These are phyloP conservation scores for Volvox carteri DNA, from an alignment of 163 green algal genomes.

Conservation along the genomic window DNA sequence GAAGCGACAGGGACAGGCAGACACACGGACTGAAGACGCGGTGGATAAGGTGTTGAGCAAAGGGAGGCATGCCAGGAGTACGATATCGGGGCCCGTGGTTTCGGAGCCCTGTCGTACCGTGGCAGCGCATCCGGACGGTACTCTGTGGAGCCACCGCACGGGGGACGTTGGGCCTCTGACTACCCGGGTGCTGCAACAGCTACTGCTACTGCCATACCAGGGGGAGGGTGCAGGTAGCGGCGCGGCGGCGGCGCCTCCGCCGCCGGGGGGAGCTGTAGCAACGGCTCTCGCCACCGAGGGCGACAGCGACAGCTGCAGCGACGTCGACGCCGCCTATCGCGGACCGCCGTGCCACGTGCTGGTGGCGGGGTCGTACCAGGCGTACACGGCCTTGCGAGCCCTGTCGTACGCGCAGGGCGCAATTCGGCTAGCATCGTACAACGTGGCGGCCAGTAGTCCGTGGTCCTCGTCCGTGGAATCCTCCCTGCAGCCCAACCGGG, in stretches of 20 bases:
- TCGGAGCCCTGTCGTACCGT: background rate
- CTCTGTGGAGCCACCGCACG: background rate
- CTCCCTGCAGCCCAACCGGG: too few species aligned
- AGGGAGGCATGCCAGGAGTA: background rate
- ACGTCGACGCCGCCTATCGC: background rate
- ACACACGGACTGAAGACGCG: too few species aligned
- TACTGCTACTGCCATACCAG: background rate
- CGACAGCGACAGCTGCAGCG: background rate
- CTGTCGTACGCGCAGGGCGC: constrained; percentile 43
- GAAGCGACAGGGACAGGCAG: background rate
- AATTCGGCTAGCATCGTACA: background rate
- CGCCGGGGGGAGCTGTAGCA: background rate
- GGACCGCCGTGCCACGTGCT: constrained; percentile 30
- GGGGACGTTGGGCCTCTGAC: background rate
- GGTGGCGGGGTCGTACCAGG: constrained; percentile 1
- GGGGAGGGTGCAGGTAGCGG: background rate
- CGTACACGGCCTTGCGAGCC: constrained; percentile 9
- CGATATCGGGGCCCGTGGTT: background rate
- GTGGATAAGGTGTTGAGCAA: too few species aligned
- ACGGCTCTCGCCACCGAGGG: background rate
- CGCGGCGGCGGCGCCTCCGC: background rate
- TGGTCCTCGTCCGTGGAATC: background rate
- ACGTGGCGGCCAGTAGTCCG: background rate
- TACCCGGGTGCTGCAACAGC: background rate
- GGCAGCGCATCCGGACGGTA: constrained; percentile 20